Base-by-base conservation (phyloP, 192 early-diverging fungal species). In the Coemansia sp. region DNA sequence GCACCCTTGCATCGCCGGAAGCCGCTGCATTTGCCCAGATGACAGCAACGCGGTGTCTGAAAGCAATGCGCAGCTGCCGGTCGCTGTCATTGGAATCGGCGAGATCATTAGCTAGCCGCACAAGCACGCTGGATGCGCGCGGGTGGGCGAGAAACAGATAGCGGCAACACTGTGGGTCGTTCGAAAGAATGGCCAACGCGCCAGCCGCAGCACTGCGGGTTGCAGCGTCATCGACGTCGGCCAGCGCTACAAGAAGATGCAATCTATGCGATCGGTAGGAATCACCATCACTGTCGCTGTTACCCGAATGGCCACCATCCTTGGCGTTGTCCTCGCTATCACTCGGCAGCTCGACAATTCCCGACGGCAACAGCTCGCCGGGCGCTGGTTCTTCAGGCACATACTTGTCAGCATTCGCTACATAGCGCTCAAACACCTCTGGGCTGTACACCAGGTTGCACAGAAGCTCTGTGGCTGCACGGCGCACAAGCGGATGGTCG, bases 391-490 rank as follows among this genome's bases (percentile, higher is more conserved):
- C 60, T 13, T 65, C 52, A 8, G 18, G 62, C 16, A 75, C 64
- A n/a, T 59, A 39, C 26, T 57, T 54, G 42, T 81, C 78, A 1
- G 78, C 73, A 39, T 59, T 62, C 4, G 16, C 77, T 39, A 85
- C 89, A 64, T 93, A 98, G 0, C 81, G 61, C 50, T 89, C 89
- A 86, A 93, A 97, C 7, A 98, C 95, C 0, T 75, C 77, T 18
- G 86, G 86, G 62, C 89, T 86, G 74, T 92, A 92, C 49, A 96
- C 91, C 92, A 97, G 90, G 74, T 98, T 98, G 74, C 96, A 98
- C 1, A 97, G 64, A 1, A 90, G 82, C 74, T 98, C 96, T 0
- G 95, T 95, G 1, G 95, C 92, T 1, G 95, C 95, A 2, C 95
- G 84, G 21, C 89, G 87, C 10, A 98, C 85, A 76, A 98, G 65